A percentile compares a stretch with the other conserved stretches of the same genome.
phyloP scores from a whole-genome alignment of 192 early-diverging fungal species.

The Hyaloraphidium curvatum region DNA sequence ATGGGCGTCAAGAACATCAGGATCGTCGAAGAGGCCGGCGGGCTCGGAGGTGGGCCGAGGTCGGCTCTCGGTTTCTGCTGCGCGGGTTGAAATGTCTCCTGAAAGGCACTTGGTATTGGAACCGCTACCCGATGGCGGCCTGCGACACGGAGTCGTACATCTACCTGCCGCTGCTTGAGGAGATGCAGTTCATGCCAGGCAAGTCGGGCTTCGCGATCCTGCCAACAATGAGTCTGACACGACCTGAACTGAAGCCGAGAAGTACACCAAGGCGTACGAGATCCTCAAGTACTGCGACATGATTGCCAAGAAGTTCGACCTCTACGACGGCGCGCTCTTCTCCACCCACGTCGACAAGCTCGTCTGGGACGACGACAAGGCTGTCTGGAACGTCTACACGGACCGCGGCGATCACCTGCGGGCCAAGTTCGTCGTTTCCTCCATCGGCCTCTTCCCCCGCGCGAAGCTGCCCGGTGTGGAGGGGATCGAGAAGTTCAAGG shows the following conservation, averaged over 20 bases:
- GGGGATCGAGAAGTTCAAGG: slow-evolving; percentile 1
- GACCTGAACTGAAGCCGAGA: too few relatives aligned
- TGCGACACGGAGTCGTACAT: slow-evolving; percentile 4
- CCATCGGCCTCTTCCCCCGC: neutral
- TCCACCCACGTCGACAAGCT: neutral
- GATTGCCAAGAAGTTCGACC: neutral
- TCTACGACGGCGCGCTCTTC: neutral
- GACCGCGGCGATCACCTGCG: neutral
- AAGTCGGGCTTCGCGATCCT: too few relatives aligned
- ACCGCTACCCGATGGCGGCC: too few relatives aligned
- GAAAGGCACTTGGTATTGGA: too few relatives aligned
- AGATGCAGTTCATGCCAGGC: slow-evolving; percentile 2
- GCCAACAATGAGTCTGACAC: too few relatives aligned
- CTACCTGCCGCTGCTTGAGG: slow-evolving; percentile 1
- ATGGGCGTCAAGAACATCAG: too few relatives aligned
- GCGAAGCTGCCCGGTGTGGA: neutral
- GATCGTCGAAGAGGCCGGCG: too few relatives aligned
- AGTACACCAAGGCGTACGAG: too few relatives aligned
- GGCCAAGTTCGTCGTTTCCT: neutral
- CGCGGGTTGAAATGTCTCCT: too few relatives aligned
- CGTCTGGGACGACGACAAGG: neutral
- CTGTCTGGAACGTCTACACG: neutral
- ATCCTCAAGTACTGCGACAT: neutral
- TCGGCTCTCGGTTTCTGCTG: too few relatives aligned
- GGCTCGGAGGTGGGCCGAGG: too few relatives aligned